Conservation (phyloP, 2,329 filamentous ascomycete genomes). For the Calonectria crousiana region DNA sequence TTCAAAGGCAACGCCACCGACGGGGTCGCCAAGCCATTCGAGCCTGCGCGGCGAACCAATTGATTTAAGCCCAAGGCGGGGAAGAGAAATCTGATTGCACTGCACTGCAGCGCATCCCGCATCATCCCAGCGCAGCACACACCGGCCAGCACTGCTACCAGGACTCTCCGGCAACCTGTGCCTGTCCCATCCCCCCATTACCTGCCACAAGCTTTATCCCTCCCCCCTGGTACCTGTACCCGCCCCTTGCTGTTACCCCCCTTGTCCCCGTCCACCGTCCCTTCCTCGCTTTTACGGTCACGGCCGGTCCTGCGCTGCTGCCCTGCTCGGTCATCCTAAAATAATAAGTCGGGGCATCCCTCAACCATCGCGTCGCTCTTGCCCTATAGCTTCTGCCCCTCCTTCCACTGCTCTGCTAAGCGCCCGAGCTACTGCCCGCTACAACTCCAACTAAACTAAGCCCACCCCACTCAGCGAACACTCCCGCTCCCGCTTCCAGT, state of each 20-base stretch:
- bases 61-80: conserved; percentile 35
- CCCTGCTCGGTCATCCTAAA: conserved; percentile 33
- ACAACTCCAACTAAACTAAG: conserved; percentile 22
- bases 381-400: conserved; percentile 20
- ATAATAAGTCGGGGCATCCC: conserved; percentile 45
- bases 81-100: conserved; percentile 23
- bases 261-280: conserved; percentile 16
- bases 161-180: conserved; percentile 19
- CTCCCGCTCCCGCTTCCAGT: conserved; percentile 20
- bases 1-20: conserved; percentile 37
- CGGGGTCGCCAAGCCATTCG: conserved; percentile 35
- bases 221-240: conserved; percentile 10
- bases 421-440: conserved; percentile 35
- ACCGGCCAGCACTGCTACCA: conserved; percentile 35
- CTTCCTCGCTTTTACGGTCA: conserved; percentile 27
- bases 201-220: conserved; percentile 9
- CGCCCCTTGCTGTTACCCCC: not conserved
- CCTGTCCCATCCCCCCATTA: conserved; percentile 1
- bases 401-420: conserved; percentile 34
- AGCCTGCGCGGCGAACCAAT: conserved; percentile 39
- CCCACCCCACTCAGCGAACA: conserved; percentile 22
- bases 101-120: not conserved
- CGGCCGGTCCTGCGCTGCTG: conserved; percentile 26
- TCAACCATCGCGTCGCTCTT: conserved; percentile 31
- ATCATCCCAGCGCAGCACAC: conserved; percentile 5